Percentiles rank a stretch among this genome's conserved stretches.
These are phyloP conservation scores for Xerocomus potaroensis DNA, from an alignment of 768 basidiomycete genomes.

Conservation along the genomic window DNA sequence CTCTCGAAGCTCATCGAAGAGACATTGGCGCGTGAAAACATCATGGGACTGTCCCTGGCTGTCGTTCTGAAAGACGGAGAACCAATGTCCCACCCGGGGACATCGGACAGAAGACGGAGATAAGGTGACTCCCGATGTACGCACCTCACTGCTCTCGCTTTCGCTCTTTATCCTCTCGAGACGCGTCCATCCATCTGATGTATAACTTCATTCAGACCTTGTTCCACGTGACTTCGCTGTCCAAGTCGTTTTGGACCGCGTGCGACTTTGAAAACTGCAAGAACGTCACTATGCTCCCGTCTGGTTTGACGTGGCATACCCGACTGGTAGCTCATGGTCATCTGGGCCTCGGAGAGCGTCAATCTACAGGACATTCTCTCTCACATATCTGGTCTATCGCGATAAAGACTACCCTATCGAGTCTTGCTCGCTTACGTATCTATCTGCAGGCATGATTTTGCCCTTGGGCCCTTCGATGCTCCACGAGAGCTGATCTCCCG, in stretches of 20 bases:
- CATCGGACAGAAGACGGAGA: slow-evolving; percentile 33
- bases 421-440: not conserved
- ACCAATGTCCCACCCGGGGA: slow-evolving; percentile 34
- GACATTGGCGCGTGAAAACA: slow-evolving; percentile 18
- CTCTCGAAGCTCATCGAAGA: slow-evolving; percentile 18
- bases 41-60: slow-evolving; percentile 30
- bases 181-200: no score
- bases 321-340: slow-evolving; percentile 41
- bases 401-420: slow-evolving; percentile 20
- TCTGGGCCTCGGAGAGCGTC: slow-evolving; percentile 33
- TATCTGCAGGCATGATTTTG: slow-evolving; percentile 31
- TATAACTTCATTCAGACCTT: slow-evolving; percentile 33
- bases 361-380: no score
- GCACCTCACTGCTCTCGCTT: slow-evolving; percentile 9
- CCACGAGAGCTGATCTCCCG: slow-evolving; percentile 19
- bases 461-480: slow-evolving; percentile 28
- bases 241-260: slow-evolving; percentile 38
- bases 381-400: slow-evolving; percentile 38
- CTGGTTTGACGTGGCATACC: slow-evolving; percentile 32
- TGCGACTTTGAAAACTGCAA: slow-evolving; percentile 36
- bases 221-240: slow-evolving; percentile 35
- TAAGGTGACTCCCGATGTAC: slow-evolving; percentile 31
- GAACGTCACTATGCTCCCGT: slow-evolving; percentile 34
- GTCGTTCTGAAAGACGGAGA: slow-evolving; percentile 23
- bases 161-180: no score